Evolutionary conservation across 2,329 filamentous ascomycete genomes (phyloP).

Genomic region (Thelonectria rubi): DNA sequence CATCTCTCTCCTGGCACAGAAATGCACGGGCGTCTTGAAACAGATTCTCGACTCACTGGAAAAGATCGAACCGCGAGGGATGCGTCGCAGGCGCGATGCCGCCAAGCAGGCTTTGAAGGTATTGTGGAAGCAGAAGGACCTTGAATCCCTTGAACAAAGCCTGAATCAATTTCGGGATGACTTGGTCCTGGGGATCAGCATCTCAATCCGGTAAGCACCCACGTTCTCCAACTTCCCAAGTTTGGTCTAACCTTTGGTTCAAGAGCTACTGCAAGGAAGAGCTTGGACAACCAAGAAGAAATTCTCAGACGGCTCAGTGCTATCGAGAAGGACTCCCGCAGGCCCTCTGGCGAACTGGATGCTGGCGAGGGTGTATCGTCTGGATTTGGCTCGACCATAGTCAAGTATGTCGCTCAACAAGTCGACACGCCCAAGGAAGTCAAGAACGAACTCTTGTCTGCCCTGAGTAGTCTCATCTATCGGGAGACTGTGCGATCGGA

Average conservation of each 20-base stretch:
- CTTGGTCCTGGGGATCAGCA: neutral
- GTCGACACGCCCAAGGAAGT: neutral
- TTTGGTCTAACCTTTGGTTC: neutral
- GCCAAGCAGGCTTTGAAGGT: neutral
- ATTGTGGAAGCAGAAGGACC: neutral
- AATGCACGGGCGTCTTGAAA: neutral
- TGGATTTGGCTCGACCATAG: neutral
- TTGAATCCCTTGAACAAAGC: neutral
- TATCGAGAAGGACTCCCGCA: neutral
- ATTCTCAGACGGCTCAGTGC: neutral
- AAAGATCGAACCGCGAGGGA: neutral
- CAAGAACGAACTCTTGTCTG: neutral
- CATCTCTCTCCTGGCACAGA: neutral
- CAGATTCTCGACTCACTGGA: neutral
- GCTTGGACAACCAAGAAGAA: neutral
- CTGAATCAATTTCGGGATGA: neutral
- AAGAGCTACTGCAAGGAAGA: neutral
- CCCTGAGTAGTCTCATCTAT: neutral
- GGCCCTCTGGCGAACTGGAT: neutral
- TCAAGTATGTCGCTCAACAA: neutral
- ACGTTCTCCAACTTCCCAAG: neutral
- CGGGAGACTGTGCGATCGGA: neutral
- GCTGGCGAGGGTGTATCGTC: neutral
- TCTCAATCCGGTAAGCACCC: neutral
- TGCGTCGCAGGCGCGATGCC: neutral